These are phyloP conservation scores for Rostrohypoxylon terebratum DNA, from an alignment of 495 filamentous ascomycete species.

Conservation along the genomic window DNA sequence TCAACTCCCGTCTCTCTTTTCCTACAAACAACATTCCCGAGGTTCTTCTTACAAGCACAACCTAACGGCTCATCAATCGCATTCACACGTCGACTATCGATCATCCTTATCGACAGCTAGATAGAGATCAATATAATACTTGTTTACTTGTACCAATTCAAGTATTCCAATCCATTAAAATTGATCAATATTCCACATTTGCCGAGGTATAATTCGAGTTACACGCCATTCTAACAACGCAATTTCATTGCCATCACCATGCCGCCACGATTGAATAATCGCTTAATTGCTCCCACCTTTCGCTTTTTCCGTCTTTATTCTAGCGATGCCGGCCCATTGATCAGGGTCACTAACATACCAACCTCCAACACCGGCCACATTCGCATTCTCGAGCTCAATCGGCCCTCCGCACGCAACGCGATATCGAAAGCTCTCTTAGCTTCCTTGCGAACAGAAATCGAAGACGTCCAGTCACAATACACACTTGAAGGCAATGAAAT, in stretches of 20 bases:
- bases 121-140: too few relatives aligned
- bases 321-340: slow-evolving; percentile 61
- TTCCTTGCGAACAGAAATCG: slow-evolving; percentile 75
- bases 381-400: slow-evolving; percentile 86
- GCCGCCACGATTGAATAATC: slow-evolving; percentile 37
- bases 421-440: slow-evolving; percentile 82
- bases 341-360: slow-evolving; percentile 77
- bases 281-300: slow-evolving; percentile 31
- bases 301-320: slow-evolving; percentile 50
- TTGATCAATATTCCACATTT: not conserved
- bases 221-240: not conserved
- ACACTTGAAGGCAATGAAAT: slow-evolving; percentile 62
- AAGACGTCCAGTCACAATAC: slow-evolving; percentile 74
- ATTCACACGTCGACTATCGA: not conserved
- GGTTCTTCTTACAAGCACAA: not conserved
- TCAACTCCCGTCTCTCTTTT: slow-evolving; percentile 5
- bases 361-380: slow-evolving; percentile 87
- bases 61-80: not conserved
- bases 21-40: not conserved
- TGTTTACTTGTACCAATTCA: too few relatives aligned
- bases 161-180: not conserved
- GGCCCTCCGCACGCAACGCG: slow-evolving; percentile 86
- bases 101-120: too few relatives aligned
- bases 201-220: not conserved
- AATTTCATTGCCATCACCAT: slow-evolving; percentile 13